Base-by-base conservation (phyloP, 2,329 filamentous ascomycete genomes). In the Neophaeococcomyces mojaviensis region DNA sequence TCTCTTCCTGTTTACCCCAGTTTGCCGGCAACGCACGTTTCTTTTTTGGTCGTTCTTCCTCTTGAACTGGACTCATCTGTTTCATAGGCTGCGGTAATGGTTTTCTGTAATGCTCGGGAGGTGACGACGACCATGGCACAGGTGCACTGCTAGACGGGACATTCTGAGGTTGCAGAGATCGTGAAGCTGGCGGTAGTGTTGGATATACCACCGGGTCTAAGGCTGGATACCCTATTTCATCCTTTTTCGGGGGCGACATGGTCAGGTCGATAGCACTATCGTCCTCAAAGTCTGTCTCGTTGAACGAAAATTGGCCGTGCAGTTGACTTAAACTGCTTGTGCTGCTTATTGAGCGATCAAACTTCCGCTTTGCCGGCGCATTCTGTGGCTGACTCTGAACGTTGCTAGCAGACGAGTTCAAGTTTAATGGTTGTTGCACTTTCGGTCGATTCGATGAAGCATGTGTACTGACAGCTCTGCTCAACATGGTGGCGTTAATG, bases 241-340 rank as follows among this genome's bases (percentile, higher is more conserved):
- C 41, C 49, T 52, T 71, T 3, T 78, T 70, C 69, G 1, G 70
- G 64, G 0, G 81, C 79, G 48, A 79, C 73, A 48, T 85, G 74
- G 42, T 81, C 16, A 85, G 65, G 50, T 86, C 85, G 19, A 94
- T 70, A 46, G 88, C 78, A 16, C 82, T 76, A 55, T 95, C 88
- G 60, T 90, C 86, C 57, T 88, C 87, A 55, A 94, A 92, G 59
- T 95, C 89, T 56, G 90, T 82, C 51, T 88, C 85, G 49, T 81
- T 78, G 52, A 88, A 85, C 49, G 76, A 78, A 8, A 84, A 76
- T 3, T 63, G 64, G 39, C 61, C 65, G 53, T 72, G 70, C 15
- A 74, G 61, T 12, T 65, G 66, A 1, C 63, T 64, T 45, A 74
- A 51, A 24, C 39, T 53, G 48, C 50, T 54, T 5, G 49, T 44